A percentile compares a stretch with the other conserved stretches of the same genome.
These are phyloP conservation scores for Nothophoma quercina DNA, from an alignment of 2,329 filamentous ascomycete species.

Conservation along the genomic window DNA sequence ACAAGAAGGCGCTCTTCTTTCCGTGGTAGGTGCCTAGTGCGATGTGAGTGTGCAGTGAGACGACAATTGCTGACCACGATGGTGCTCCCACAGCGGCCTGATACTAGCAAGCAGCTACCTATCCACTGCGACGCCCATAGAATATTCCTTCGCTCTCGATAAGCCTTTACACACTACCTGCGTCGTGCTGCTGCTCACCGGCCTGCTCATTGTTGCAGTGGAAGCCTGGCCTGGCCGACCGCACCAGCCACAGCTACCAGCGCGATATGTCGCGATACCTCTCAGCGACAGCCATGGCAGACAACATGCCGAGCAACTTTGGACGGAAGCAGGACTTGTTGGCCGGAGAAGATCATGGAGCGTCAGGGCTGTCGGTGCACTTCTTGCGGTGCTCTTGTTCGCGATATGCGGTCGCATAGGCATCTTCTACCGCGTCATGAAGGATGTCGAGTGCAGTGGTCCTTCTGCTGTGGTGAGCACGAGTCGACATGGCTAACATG, in stretches of 20 bases:
- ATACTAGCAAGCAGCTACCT: slow-evolving; percentile 45
- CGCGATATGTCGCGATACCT: slow-evolving; percentile 42
- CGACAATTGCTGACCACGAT: slow-evolving; percentile 26
- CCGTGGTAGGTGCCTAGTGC: slow-evolving; percentile 36
- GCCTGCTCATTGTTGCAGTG: slow-evolving; percentile 40
- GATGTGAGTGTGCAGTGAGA: neutral
- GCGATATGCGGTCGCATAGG: slow-evolving; percentile 42
- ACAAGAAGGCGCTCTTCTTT: slow-evolving; percentile 47
- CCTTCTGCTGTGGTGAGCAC: slow-evolving; percentile 36
- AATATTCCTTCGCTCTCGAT: slow-evolving; percentile 47
- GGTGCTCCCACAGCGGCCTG: slow-evolving; percentile 39
- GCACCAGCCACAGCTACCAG: slow-evolving; percentile 27
- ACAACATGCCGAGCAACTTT: slow-evolving; percentile 34
- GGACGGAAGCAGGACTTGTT: slow-evolving; percentile 34
- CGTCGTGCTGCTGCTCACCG: slow-evolving; percentile 43
- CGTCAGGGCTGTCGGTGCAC: slow-evolving; percentile 31
- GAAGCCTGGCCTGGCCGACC: slow-evolving; percentile 31
- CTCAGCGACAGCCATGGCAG: slow-evolving; percentile 35
- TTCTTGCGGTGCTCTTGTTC: slow-evolving; percentile 39
- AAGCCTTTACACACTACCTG: slow-evolving; percentile 46
- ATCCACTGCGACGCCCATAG: slow-evolving; percentile 36
- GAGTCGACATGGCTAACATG: neutral
- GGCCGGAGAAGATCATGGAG: slow-evolving; percentile 24
- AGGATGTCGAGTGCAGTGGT: slow-evolving; percentile 42
- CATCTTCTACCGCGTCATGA: slow-evolving; percentile 39